Evolutionary conservation across 2,329 filamentous ascomycete species (phyloP).

Genomic region (Metarhizium robertsii): DNA sequence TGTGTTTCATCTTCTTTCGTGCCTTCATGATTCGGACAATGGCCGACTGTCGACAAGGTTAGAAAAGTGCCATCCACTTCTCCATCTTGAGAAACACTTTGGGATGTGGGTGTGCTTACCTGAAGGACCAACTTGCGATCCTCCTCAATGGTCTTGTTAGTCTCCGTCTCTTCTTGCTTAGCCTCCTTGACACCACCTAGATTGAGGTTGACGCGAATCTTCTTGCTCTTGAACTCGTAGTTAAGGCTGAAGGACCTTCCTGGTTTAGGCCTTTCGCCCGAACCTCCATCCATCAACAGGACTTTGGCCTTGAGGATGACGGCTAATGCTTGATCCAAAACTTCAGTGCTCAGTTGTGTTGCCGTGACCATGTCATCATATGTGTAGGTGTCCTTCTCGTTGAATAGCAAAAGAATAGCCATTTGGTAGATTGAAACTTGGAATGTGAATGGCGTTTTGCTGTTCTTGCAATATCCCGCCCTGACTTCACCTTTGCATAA

Average conservation of each 20-base stretch:
- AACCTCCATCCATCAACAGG: conserved; percentile 59
- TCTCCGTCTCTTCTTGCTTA: conserved; percentile 93
- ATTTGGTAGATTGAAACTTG: conserved; percentile 98
- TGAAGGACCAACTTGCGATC: conserved; percentile 94
- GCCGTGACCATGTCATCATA: conserved; percentile 82
- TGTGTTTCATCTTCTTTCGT: conserved; percentile 97
- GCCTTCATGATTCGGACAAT: conserved; percentile 99
- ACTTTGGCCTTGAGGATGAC: conserved; percentile 94
- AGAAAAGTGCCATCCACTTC: conserved; percentile 8
- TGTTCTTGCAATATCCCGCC: conserved; percentile 81
- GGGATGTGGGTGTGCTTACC: conserved; percentile 45
- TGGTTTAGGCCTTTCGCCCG: conserved; percentile 60
- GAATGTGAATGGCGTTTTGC: conserved; percentile 90
- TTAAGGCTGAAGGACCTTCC: conserved; percentile 80
- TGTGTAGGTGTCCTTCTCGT: conserved; percentile 74
- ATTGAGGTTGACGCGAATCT: conserved; percentile 94
- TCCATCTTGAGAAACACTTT: neutral
- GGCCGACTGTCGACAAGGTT: conserved; percentile 57
- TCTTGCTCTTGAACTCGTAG: conserved; percentile 96
- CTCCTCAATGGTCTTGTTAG: conserved; percentile 98
- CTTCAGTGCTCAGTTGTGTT: conserved; percentile 71
- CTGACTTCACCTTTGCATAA: conserved; percentile 96
- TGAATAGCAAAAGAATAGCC: conserved; percentile 91
- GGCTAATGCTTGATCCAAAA: conserved; percentile 74
- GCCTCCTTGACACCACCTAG: conserved; percentile 90